Evolutionary conservation across 2,329 filamentous ascomycete species (phyloP).

Genomic region (Fonsecaea pugnacius): DNA sequence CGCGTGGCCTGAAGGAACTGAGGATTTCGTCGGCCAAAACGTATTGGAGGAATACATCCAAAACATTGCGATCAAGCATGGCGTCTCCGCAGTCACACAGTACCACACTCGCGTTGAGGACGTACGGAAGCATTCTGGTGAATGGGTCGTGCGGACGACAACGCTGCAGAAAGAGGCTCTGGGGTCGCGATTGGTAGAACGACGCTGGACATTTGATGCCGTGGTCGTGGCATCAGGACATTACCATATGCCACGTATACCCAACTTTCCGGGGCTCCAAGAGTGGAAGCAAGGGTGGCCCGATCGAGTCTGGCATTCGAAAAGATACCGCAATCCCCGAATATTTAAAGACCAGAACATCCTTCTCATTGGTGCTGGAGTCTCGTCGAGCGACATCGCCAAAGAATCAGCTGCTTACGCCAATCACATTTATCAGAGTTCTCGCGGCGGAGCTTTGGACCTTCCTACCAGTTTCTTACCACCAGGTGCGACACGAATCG

Average conservation of each 20-base stretch:
- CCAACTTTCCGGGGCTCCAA: conserved; percentile 54
- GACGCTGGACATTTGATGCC: conserved; percentile 51
- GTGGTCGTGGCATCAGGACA: conserved; percentile 61
- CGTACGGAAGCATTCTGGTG: conserved; percentile 51
- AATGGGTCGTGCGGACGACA: conserved; percentile 60
- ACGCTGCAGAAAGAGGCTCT: conserved; percentile 43
- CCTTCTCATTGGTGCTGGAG: conserved; percentile 60
- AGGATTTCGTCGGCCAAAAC: conserved; percentile 62
- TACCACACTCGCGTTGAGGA: conserved; percentile 66
- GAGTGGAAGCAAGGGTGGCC: conserved; percentile 55
- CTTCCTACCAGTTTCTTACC: conserved; percentile 60
- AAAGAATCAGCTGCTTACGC: conserved; percentile 55
- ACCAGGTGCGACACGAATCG: conserved; percentile 56
- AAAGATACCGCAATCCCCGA: conserved; percentile 54
- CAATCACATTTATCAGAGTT: conserved; percentile 58
- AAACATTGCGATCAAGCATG: conserved; percentile 57
- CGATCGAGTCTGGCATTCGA: conserved; percentile 55
- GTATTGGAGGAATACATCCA: conserved; percentile 66
- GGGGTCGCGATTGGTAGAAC: conserved; percentile 22
- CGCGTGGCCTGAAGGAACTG: conserved; percentile 63
- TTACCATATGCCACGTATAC: conserved; percentile 58
- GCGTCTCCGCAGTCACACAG: conserved; percentile 55
- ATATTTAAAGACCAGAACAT: conserved; percentile 61
- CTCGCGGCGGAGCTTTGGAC: conserved; percentile 65
- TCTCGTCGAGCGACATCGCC: conserved; percentile 61